These are phyloP conservation scores for Tremella yokohamensis DNA, from an alignment of 768 basidiomycete genomes.

Conservation along the genomic window DNA sequence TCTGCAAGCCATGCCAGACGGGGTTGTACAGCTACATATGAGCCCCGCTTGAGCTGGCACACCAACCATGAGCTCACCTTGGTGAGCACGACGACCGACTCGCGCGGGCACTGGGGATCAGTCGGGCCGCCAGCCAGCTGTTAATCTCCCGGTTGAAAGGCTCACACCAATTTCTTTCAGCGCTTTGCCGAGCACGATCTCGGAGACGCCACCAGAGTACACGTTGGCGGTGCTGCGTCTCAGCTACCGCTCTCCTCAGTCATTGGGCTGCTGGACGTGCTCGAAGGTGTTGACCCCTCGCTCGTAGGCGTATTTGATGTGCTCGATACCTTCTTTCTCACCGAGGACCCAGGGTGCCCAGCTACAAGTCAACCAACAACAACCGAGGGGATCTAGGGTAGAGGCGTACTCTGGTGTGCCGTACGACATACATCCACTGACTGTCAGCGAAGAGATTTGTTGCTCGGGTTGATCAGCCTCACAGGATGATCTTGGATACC, in stretches of 20 bases:
- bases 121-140: constrained; percentile 46
- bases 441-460: background rate
- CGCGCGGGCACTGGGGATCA: constrained; percentile 63
- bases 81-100: constrained; percentile 73
- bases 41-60: background rate
- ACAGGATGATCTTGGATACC: constrained; percentile 21
- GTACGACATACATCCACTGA: constrained; percentile 24
- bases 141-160: background rate
- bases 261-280: too few species aligned
- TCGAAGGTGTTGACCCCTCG: constrained; percentile 15
- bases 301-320: constrained; percentile 21
- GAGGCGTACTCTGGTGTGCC: constrained; percentile 10
- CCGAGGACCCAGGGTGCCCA: constrained; percentile 14
- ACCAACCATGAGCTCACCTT: constrained; percentile 55
- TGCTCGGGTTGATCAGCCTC: background rate
- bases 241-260: background rate
- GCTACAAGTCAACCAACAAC: background rate
- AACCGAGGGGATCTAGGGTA: background rate
- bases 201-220: constrained; percentile 9
- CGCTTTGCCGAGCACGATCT: constrained; percentile 12
- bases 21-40: constrained; percentile 8
- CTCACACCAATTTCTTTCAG: constrained; percentile 16
- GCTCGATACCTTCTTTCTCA: constrained; percentile 23
- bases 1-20: background rate
- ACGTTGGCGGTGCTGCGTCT: constrained; percentile 7